Evolutionary conservation across 2,329 filamentous ascomycete genomes (phyloP), one percentile per base, ranked within the genome.

Genomic region (Pezicula neosporulosa): DNA sequence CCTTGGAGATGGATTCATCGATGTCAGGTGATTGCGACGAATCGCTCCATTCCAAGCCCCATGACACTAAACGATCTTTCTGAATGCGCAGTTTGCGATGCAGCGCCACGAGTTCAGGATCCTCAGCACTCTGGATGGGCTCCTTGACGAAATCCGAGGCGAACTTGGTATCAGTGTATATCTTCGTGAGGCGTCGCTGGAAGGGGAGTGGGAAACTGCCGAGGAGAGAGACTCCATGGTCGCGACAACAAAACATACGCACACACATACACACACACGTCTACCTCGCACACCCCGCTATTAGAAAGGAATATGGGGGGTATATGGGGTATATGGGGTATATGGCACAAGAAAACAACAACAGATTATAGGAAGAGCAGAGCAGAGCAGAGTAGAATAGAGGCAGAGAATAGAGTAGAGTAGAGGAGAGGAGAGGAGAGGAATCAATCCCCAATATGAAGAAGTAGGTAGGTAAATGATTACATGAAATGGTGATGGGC

Each of bases 31-130:
- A 77, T 63, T 85, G 79, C 15, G 72, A 71, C 41, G 85, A 83
- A 66, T 91, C 87, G 50, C 84, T 88, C 89, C 89, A 93, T 67
- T 90, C 86, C 48, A 90, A 73, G 0, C 88, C 89, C 89, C 89
- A 93, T 54, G 83, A 86, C 52, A 89, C 83, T 18, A 19, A 16
- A 33, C 30, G 30, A 4, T 19, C 24, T 66, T 89, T 90, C 62
- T 92, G 89, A 59, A 91, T 90, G 56, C 86, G 81, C 57, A 90
- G 80, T 66, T 89, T 90, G 56, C 87, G 84, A 66, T 91, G 86
- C 30, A 92, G 73, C 15, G 80, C 78, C 62, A 85, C 83, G 64
- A 89, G 81, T 57, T 90, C 86, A 21, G 87, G 86, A 65, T 85
- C 77, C 63, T 86, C 74, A 61, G 80, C 72, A 64, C 82, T 82